Evolutionary conservation across 2,329 filamentous ascomycete species (phyloP).

Genomic region (Beauveria asiatica): DNA sequence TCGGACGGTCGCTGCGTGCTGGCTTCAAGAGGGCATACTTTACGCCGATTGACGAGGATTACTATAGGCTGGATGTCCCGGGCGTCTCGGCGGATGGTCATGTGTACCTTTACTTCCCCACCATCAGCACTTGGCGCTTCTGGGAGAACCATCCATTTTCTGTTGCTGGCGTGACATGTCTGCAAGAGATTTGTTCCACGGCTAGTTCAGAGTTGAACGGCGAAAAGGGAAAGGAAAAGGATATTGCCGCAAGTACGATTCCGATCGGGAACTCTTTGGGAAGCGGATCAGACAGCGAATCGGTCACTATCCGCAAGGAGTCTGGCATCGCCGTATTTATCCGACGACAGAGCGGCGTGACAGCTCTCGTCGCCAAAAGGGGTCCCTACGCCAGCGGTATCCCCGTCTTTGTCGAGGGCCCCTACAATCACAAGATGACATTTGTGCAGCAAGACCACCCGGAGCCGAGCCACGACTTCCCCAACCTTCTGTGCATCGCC

Average conservation of each 20-base stretch:
- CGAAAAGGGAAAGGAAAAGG: conserved; percentile 15
- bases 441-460: conserved; percentile 15
- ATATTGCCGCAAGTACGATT: background rate
- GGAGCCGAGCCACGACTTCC: conserved; percentile 14
- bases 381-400: conserved; percentile 13
- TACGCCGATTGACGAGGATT: conserved; percentile 21
- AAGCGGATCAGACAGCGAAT: background rate
- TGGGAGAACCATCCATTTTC: conserved; percentile 28
- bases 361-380: conserved; percentile 15
- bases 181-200: conserved; percentile 8
- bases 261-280: background rate
- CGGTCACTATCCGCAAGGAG: background rate
- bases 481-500: conserved; percentile 21
- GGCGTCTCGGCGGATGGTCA: conserved; percentile 20
- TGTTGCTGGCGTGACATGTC: conserved; percentile 15
- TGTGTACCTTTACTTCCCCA: conserved; percentile 24
- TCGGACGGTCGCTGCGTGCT: conserved; percentile 8
- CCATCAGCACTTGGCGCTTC: conserved; percentile 20
- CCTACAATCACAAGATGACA: conserved; percentile 20
- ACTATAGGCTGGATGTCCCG: conserved; percentile 22
- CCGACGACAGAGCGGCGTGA: conserved; percentile 18
- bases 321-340: conserved; percentile 22
- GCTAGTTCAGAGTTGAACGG: background rate
- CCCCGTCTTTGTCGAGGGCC: conserved; percentile 21
- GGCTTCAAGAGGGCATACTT: conserved; percentile 22